A percentile compares a stretch with the other conserved stretches of the same genome.
Evolutionary conservation across 2,329 filamentous ascomycete species (phyloP).

Genomic region (Aspergillus ochraceus): DNA sequence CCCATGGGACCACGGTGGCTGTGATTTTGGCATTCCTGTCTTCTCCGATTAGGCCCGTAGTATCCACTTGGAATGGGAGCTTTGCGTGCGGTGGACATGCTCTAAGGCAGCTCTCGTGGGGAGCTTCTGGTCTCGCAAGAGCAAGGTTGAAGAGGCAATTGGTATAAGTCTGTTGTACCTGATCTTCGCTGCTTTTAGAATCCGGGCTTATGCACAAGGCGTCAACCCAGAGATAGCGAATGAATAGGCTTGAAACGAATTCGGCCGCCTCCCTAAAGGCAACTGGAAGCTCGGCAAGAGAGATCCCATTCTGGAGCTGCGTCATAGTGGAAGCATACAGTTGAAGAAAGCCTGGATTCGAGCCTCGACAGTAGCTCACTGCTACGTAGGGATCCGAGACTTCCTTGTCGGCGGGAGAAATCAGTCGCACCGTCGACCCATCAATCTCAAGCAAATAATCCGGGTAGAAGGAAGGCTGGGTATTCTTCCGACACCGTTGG

Average conservation of each 20-base stretch:
- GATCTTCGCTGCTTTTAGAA: neutral
- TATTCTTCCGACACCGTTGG: neutral
- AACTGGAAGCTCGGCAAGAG: neutral
- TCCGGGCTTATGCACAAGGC: neutral
- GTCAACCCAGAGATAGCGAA: neutral
- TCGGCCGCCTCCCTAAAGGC: neutral
- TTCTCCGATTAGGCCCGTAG: neutral
- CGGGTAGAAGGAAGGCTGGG: neutral
- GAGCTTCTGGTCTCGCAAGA: neutral
- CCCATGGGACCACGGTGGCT: neutral
- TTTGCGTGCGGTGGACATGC: neutral
- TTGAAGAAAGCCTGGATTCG: no score
- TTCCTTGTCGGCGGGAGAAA: neutral
- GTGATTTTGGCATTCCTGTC: neutral
- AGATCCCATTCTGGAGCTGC: neutral
- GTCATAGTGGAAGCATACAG: neutral
- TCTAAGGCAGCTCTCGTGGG: neutral
- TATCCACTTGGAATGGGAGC: neutral
- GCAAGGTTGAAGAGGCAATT: neutral
- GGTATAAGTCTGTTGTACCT: neutral
- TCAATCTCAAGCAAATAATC: neutral
- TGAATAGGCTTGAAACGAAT: neutral
- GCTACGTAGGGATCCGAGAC: neutral
- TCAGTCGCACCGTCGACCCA: neutral
- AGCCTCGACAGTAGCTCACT: neutral